These are phyloP conservation scores for Debaryomyces prosopidis DNA, from an alignment of 805 yeast species.

Conservation along the genomic window DNA sequence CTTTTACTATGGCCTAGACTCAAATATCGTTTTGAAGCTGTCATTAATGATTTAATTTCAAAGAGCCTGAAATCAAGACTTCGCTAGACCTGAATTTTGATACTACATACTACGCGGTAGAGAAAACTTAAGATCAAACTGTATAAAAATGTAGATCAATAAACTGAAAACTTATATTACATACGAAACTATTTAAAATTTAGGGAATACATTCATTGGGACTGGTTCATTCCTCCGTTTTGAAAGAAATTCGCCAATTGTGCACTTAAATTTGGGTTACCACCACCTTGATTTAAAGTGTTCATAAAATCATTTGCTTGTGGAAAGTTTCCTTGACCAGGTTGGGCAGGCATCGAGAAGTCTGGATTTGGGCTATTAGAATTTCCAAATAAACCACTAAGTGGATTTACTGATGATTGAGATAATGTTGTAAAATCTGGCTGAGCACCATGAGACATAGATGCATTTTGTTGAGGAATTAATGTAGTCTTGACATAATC, in stretches of 20 bases:
- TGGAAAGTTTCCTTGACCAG: conserved; percentile 7
- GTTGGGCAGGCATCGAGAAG: conserved; percentile 7
- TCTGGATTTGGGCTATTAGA: conserved; percentile 12
- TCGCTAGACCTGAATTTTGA: too few relatives aligned
- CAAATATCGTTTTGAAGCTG: neutral
- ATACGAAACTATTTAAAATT: neutral
- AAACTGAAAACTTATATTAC: neutral
- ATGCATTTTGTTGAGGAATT: conserved; percentile 18
- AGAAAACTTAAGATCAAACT: neutral
- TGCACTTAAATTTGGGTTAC: conserved; percentile 35
- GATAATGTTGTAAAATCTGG: conserved; percentile 35
- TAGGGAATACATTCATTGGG: neutral
- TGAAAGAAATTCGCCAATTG: conserved; percentile 40
- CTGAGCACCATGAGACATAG: conserved; percentile 35
- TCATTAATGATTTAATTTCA: neutral
- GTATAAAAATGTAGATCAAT: neutral
- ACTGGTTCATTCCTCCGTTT: conserved; percentile 16
- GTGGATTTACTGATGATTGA: conserved; percentile 43
- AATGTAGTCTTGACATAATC: conserved; percentile 37
- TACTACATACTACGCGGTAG: neutral
- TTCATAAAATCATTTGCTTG: conserved; percentile 15
- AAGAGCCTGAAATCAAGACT: too few relatives aligned
- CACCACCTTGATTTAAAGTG: conserved; percentile 17
- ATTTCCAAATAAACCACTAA: conserved; percentile 46
- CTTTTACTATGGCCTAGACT: neutral